phyloP scores from a whole-genome alignment of 495 filamentous ascomycete species.

The Evansstolkia leycettana region DNA sequence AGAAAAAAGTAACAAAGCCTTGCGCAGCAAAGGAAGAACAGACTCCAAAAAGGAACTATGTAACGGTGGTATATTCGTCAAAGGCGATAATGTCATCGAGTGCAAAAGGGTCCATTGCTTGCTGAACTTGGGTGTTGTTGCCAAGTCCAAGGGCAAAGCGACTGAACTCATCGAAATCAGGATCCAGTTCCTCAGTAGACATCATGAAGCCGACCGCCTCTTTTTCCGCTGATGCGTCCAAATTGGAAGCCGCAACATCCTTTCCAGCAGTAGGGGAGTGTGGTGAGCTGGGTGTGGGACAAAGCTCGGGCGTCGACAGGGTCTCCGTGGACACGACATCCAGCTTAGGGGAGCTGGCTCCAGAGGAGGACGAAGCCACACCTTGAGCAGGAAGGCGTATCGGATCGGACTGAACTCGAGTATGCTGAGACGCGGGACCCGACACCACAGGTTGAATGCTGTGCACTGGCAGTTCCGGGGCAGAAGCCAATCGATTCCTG shows the following conservation, averaged over 20 bases:
- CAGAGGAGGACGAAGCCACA: constrained; percentile 1
- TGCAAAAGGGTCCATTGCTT: constrained; percentile 15
- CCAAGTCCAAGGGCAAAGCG: constrained; percentile 23
- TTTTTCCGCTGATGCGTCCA: constrained; percentile 3
- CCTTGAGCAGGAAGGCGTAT: constrained; percentile 4
- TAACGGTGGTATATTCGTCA: constrained; percentile 22
- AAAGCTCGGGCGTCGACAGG: constrained; percentile 24
- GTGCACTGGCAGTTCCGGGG: constrained; percentile 23
- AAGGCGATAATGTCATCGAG: constrained; percentile 24
- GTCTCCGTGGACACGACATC: constrained; percentile 18
- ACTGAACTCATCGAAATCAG: constrained; percentile 26
- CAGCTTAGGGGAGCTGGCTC: constrained; percentile 10
- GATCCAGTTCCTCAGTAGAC: constrained; percentile 14
- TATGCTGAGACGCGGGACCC: constrained; percentile 8
- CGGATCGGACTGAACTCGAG: constrained; percentile 14
- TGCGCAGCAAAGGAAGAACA: background rate
- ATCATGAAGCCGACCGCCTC: constrained; percentile 13
- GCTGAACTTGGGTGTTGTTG: constrained; percentile 7
- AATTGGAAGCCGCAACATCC: constrained; percentile 1
- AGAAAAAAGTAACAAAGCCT: constrained; percentile 2
- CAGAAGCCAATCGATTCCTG: constrained; percentile 27
- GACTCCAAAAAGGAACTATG: constrained; percentile 14
- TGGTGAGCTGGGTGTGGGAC: constrained; percentile 26
- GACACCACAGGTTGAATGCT: constrained; percentile 7
- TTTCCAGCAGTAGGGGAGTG: constrained; percentile 16